Conservation (phyloP, 1,139 yeast species). For the Kurtzmaniella quercitrusa region DNA sequence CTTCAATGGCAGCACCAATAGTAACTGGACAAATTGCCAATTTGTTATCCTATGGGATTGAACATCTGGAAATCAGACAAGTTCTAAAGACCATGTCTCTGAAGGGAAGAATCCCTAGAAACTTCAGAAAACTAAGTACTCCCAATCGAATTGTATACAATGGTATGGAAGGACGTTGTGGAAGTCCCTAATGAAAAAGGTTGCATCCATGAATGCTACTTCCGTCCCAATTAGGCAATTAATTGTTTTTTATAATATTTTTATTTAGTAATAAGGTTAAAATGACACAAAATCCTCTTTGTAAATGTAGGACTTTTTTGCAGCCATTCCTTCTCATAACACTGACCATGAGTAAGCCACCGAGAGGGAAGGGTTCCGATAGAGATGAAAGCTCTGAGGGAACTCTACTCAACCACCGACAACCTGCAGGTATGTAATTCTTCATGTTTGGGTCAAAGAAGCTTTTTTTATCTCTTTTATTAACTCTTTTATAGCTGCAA, state of each 20-base stretch:
- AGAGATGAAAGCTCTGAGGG: not conserved
- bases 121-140: conserved; percentile 19
- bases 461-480: not conserved
- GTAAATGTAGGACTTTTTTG: not conserved
- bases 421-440: not conserved
- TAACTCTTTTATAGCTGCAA: not conserved
- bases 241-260: not conserved
- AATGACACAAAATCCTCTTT: not conserved
- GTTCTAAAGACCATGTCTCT: conserved; percentile 35
- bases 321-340: not conserved
- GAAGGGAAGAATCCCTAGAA: conserved; percentile 32
- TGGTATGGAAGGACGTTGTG: conserved; percentile 16
- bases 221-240: not conserved
- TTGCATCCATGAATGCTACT: not conserved
- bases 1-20: conserved; percentile 85
- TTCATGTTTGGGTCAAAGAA: not conserved
- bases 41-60: conserved; percentile 54
- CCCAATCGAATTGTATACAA: conserved; percentile 39
- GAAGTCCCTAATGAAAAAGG: not conserved
- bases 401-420: not conserved
- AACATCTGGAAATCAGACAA: conserved; percentile 33
- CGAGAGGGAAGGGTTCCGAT: not conserved
- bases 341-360: not conserved
- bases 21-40: conserved; percentile 73
- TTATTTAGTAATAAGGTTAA: not conserved